Evolutionary conservation across 2,329 filamentous ascomycete genomes (phyloP).

Genomic region (Lachnum nothofagi): DNA sequence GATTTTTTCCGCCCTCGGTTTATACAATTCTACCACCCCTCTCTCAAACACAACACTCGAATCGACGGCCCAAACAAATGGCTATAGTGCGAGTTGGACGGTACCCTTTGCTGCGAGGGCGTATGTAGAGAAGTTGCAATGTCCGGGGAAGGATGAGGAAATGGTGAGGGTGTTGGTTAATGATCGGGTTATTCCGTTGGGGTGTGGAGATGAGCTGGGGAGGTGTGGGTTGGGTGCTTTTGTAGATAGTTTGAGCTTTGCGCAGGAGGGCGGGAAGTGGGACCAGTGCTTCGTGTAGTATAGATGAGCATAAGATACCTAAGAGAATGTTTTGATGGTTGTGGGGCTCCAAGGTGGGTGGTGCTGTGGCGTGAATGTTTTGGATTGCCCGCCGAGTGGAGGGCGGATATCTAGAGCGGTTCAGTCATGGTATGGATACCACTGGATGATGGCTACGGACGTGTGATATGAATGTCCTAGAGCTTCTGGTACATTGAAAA

Average conservation of each 20-base stretch:
- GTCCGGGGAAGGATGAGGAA: conserved; percentile 55
- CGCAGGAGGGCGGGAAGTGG: conserved; percentile 68
- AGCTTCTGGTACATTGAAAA: too few species aligned
- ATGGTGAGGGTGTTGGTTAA: conserved; percentile 77
- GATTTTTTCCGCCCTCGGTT: conserved; percentile 70
- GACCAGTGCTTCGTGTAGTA: conserved; percentile 49
- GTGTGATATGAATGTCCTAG: too few species aligned
- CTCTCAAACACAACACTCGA: conserved; percentile 48
- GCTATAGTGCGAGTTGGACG: conserved; percentile 71
- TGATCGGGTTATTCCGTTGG: conserved; percentile 70
- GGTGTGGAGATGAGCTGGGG: conserved; percentile 62
- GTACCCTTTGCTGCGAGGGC: conserved; percentile 77
- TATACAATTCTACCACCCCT: conserved; percentile 63
- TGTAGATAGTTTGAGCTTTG: conserved; percentile 71
- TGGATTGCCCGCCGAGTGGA: neutral
- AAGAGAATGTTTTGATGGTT: too few species aligned
- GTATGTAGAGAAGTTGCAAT: conserved; percentile 85
- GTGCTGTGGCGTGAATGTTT: neutral
- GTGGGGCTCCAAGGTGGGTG: too few species aligned
- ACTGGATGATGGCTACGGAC: too few species aligned
- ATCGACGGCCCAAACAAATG: conserved; percentile 50
- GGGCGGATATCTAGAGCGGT: too few species aligned
- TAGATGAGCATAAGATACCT: conserved; percentile 6
- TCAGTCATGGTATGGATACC: too few species aligned
- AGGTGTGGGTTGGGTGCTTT: conserved; percentile 66